A percentile compares a stretch with the other conserved stretches of the same genome.
phyloP scores from a whole-genome alignment of 495 filamentous ascomycete genomes.

The Amniculicola lignicola region DNA sequence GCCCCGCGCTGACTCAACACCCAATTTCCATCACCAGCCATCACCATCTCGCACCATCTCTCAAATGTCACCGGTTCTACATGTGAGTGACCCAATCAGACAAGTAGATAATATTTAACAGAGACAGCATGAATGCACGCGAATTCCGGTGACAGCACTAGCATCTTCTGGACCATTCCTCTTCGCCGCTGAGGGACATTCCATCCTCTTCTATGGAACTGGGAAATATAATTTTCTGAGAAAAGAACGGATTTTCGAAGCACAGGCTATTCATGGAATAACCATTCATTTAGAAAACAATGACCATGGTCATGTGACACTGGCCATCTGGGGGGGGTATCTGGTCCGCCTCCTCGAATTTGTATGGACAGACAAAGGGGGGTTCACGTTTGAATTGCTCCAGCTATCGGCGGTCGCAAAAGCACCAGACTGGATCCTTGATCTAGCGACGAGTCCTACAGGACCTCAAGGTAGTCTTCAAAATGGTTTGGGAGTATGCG shows the following conservation, averaged over 20 bases:
- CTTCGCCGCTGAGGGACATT: conserved; percentile 71
- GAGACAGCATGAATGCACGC: conserved; percentile 35
- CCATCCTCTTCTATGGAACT: conserved; percentile 59
- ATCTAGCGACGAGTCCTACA: conserved; percentile 54
- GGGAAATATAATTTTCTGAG: conserved; percentile 40
- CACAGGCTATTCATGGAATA: conserved; percentile 70
- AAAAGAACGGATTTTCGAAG: conserved; percentile 52
- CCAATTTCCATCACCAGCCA: conserved; percentile 17
- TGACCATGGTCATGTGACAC: background rate
- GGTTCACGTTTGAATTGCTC: background rate
- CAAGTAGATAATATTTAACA: background rate
- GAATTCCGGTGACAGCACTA: conserved; percentile 57
- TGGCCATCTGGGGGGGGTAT: conserved; percentile 40
- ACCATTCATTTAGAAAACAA: conserved; percentile 40
- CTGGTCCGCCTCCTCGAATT: conserved; percentile 22
- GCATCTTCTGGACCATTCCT: conserved; percentile 49
- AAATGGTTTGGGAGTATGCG: conserved; percentile 28
- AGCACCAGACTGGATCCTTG: conserved; percentile 79
- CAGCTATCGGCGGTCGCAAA: conserved; percentile 13
- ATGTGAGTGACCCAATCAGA: conserved; percentile 8
- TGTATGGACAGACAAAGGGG: conserved; percentile 9
- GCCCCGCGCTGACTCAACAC: conserved; percentile 34
- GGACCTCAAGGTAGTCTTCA: conserved; percentile 23
- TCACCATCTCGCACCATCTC: conserved; percentile 12
- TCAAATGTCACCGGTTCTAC: conserved; percentile 29